A percentile compares a stretch with the other conserved stretches of the same genome.
These are phyloP conservation scores for Hypoxylon trugodes DNA, from an alignment of 495 filamentous ascomycete genomes.

Conservation along the genomic window DNA sequence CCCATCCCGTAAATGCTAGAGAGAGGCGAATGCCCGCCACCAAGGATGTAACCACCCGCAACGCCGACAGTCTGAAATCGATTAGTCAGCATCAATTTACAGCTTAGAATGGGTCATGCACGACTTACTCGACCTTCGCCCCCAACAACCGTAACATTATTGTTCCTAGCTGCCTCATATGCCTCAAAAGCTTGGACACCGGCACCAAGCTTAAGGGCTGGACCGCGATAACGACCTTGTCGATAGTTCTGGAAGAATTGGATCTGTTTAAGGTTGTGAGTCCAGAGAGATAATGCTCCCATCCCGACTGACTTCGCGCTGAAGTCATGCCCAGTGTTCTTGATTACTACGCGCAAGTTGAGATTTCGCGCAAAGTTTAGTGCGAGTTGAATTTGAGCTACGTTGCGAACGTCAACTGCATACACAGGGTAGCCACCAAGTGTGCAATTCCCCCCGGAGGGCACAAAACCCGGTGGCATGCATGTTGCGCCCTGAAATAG, in stretches of 20 bases:
- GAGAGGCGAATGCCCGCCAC: conserved; percentile 61
- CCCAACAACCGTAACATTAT: conserved; percentile 53
- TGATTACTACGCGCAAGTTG: conserved; percentile 68
- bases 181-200: conserved; percentile 58
- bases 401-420: conserved; percentile 61
- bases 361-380: conserved; percentile 69
- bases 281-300: conserved; percentile 57
- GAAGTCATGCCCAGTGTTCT: conserved; percentile 65
- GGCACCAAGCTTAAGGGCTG: conserved; percentile 57
- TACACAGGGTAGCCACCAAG: conserved; percentile 65
- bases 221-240: conserved; percentile 50
- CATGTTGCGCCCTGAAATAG: conserved; percentile 49
- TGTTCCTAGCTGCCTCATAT: conserved; percentile 51
- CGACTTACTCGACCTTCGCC: conserved; percentile 56
- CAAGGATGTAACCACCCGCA: conserved; percentile 61
- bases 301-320: conserved; percentile 60
- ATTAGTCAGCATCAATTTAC: conserved; percentile 1
- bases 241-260: conserved; percentile 51
- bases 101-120: background rate
- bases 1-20: conserved; percentile 56
- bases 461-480: conserved; percentile 51
- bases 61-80: conserved; percentile 56
- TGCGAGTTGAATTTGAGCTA: conserved; percentile 65
- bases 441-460: conserved; percentile 56
- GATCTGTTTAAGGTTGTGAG: conserved; percentile 58